Evolutionary conservation across 2,329 filamentous ascomycete species (phyloP).

Genomic region (Colletotrichum noveboracense): DNA sequence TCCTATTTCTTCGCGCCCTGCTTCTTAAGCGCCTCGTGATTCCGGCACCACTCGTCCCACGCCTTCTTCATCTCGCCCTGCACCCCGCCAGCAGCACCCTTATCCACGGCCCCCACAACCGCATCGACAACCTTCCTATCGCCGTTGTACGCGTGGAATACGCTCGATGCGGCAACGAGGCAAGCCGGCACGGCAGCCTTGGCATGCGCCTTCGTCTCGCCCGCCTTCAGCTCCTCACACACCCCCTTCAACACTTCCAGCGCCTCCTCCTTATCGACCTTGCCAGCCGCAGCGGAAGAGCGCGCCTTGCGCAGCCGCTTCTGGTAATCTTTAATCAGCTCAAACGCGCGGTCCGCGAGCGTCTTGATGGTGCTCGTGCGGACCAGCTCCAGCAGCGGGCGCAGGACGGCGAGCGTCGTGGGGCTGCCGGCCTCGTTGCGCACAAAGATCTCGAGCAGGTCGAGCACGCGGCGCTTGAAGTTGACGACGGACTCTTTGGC

Average conservation of each 20-base stretch:
- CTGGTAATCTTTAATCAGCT: slow-evolving; percentile 75
- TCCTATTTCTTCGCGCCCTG: neutral
- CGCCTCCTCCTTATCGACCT: slow-evolving; percentile 42
- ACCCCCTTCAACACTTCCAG: slow-evolving; percentile 68
- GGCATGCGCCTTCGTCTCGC: slow-evolving; percentile 72
- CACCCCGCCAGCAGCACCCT: slow-evolving; percentile 27
- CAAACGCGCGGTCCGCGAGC: slow-evolving; percentile 74
- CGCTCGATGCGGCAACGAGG: slow-evolving; percentile 67
- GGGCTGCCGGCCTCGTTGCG: slow-evolving; percentile 76
- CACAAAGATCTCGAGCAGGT: slow-evolving; percentile 84
- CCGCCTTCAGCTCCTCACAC: slow-evolving; percentile 69
- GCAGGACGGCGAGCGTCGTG: slow-evolving; percentile 71
- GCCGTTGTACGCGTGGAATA: slow-evolving; percentile 60
- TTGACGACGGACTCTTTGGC: slow-evolving; percentile 89
- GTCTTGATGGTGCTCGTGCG: slow-evolving; percentile 79
- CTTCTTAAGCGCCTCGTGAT: slow-evolving; percentile 17
- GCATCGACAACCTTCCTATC: slow-evolving; percentile 61
- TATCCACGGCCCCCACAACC: slow-evolving; percentile 69
- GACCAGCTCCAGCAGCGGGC: slow-evolving; percentile 78
- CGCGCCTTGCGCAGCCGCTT: slow-evolving; percentile 67
- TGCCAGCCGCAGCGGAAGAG: slow-evolving; percentile 43
- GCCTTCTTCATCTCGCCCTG: slow-evolving; percentile 16
- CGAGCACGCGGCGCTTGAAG: slow-evolving; percentile 93
- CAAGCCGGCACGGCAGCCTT: slow-evolving; percentile 77
- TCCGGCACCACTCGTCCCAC: slow-evolving; percentile 21